phyloP scores from a whole-genome alignment of 2,329 filamentous ascomycete species.

The Xylaria digitata region DNA sequence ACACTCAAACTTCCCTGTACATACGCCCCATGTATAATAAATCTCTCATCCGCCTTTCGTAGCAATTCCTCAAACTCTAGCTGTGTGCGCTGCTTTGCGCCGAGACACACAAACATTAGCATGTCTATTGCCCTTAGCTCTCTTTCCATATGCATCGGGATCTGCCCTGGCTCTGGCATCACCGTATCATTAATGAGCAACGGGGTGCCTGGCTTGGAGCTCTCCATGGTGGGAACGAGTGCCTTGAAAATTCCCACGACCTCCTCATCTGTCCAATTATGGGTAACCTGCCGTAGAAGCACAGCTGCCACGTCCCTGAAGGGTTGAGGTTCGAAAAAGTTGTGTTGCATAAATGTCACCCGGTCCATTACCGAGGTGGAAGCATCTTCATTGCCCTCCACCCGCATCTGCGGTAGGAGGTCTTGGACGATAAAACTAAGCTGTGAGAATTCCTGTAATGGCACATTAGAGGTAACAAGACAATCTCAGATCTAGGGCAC shows the following conservation, averaged over 20 bases:
- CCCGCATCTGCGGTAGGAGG: slow-evolving; percentile 37
- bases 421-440: slow-evolving; percentile 46
- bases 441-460: not conserved
- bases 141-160: slow-evolving; percentile 3
- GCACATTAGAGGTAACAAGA: too few relatives aligned
- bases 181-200: slow-evolving; percentile 31
- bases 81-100: slow-evolving; percentile 24
- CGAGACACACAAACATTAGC: slow-evolving; percentile 15
- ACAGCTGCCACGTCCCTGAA: slow-evolving; percentile 35
- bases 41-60: slow-evolving; percentile 29
- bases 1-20: slow-evolving; percentile 8
- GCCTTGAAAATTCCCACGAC: slow-evolving; percentile 28
- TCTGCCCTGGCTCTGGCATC: slow-evolving; percentile 6
- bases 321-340: slow-evolving; percentile 47
- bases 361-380: slow-evolving; percentile 22
- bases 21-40: slow-evolving; percentile 14
- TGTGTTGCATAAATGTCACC: slow-evolving; percentile 38
- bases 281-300: slow-evolving; percentile 45
- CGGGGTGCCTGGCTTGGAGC: slow-evolving; percentile 17
- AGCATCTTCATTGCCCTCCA: slow-evolving; percentile 34
- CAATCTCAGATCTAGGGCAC: not conserved
- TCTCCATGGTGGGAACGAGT: slow-evolving; percentile 26
- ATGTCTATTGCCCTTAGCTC: slow-evolving; percentile 21
- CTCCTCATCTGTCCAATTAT: slow-evolving; percentile 34
- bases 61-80: slow-evolving; percentile 24